Evolutionary conservation across 1,284 basidiomycete species (phyloP).

Genomic region (Trametes pubescens): DNA sequence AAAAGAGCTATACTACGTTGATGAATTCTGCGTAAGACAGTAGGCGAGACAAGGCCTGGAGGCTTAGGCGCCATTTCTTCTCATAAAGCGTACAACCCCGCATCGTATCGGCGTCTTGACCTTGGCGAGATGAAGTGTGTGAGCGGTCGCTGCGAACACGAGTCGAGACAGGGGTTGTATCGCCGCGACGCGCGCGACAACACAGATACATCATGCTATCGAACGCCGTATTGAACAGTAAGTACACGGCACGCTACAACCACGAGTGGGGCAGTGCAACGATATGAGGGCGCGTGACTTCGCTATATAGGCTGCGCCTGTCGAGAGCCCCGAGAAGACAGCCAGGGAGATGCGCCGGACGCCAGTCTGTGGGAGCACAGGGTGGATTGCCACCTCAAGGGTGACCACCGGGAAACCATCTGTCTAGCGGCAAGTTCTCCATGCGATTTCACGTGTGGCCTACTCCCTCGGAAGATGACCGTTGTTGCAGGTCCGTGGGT

Average conservation of each 20-base stretch:
- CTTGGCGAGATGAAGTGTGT: slow-evolving; percentile 9
- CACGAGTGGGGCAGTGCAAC: slow-evolving; percentile 6
- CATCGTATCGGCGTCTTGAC: background rate
- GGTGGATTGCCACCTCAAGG: background rate
- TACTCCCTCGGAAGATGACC: background rate
- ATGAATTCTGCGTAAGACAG: too few relatives aligned
- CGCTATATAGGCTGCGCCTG: background rate
- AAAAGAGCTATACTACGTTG: too few relatives aligned
- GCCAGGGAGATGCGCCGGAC: background rate
- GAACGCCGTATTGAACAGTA: background rate
- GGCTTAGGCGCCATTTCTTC: too few relatives aligned
- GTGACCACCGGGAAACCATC: background rate
- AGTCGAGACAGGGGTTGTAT: background rate
- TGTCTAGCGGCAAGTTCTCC: background rate
- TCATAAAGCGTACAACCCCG: too few relatives aligned
- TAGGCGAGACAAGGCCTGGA: too few relatives aligned
- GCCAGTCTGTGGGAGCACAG: background rate
- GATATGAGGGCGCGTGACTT: slow-evolving; percentile 10
- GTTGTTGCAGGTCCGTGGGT: background rate
- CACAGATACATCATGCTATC: background rate
- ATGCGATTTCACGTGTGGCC: background rate
- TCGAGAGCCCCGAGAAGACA: background rate
- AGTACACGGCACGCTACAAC: slow-evolving; percentile 7
- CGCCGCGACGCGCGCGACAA: background rate
- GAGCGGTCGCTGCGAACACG: background rate